Evolutionary conservation across 352 stramenopile species (phyloP), one percentile per base, ranked within the genome.

Genomic region (Phytophthora vignae): DNA sequence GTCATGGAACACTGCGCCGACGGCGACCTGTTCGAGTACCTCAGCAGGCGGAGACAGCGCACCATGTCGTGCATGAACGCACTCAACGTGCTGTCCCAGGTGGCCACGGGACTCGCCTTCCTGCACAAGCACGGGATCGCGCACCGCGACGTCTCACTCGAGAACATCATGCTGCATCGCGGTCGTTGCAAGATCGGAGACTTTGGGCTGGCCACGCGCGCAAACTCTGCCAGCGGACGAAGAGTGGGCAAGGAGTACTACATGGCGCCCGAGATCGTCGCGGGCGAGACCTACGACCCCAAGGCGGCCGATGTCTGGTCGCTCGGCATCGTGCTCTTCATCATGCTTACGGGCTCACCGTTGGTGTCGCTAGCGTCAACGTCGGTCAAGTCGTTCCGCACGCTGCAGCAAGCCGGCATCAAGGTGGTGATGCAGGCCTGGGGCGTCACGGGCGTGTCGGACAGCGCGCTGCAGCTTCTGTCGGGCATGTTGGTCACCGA

Each of bases 311-410:
- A 95, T 55, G 77, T 95, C 21, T 95, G 88, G 88, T 95, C 88
- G 60, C 78, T 95, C 29, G 88, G 88, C 59, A 81, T 95, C 38
- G 86, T 95, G 77, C 65, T 95, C 10, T 95, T 95, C 59, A 89
- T 94, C 72, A 84, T 95, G 75, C 73, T 94, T 15, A 80, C 82
- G 1, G 84, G 84, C 0, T 85, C 82, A 7, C 82, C 81, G 29
- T 64, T 90, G 0, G 67, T 84, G 42, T 63, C 77, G 4, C 58
- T 85, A 9, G 80, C 75, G 1, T 80, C 64, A 10, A 42, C 56
- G 9, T 55, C 50, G 8, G 74, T 82, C 42, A 77, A 69, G 29
- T 73, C 67, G 10, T 87, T 82, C 27, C 60, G 61, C 4, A 64
- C 72, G 14, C 33, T 85, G 33, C 57, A 75, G 46, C 67, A 73